Percentiles rank a stretch among this genome's conserved stretches.
Evolutionary conservation across 441 rosid genomes (phyloP).

Genomic region (Populus hybrid): DNA sequence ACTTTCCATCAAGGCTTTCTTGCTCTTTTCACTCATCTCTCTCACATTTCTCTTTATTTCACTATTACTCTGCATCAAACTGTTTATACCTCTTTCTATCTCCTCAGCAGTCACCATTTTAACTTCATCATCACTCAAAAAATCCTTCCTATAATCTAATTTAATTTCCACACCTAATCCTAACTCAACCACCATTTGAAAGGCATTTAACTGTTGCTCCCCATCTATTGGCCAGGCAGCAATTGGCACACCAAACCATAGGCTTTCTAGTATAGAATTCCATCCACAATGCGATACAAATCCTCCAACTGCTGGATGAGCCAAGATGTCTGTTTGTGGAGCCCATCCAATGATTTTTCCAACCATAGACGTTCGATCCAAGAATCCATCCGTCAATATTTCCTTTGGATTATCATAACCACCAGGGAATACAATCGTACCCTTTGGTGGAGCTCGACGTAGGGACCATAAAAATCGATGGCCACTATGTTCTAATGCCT

Average conservation of each 20-base stretch:
- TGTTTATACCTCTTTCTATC: constrained; percentile 16
- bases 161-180: constrained; percentile 26
- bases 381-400: constrained; percentile 34
- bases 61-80: constrained; percentile 14
- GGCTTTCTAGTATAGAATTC: constrained; percentile 26
- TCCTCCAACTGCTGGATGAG: constrained; percentile 21
- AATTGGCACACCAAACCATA: constrained; percentile 31
- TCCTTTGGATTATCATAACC: constrained; percentile 18
- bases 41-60: constrained; percentile 19
- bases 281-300: constrained; percentile 33
- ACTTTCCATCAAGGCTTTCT: constrained; percentile 16
- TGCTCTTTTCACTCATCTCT: constrained; percentile 14
- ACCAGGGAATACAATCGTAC: neutral
- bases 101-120: constrained; percentile 12
- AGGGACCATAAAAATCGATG: constrained; percentile 31
- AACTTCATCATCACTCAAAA: neutral
- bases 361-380: constrained; percentile 22
- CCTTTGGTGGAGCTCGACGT: constrained; percentile 17
- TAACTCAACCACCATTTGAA: constrained; percentile 17
- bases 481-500: constrained; percentile 16
- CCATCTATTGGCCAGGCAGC: constrained; percentile 31
- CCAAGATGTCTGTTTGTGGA: constrained; percentile 22
- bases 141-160: constrained; percentile 20
- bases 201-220: constrained; percentile 38
- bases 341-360: constrained; percentile 35